Evolutionary conservation across 1,139 yeast species (phyloP), one percentile per base, ranked within the genome.

Genomic region (Eremothecium cymbalariae): DNA sequence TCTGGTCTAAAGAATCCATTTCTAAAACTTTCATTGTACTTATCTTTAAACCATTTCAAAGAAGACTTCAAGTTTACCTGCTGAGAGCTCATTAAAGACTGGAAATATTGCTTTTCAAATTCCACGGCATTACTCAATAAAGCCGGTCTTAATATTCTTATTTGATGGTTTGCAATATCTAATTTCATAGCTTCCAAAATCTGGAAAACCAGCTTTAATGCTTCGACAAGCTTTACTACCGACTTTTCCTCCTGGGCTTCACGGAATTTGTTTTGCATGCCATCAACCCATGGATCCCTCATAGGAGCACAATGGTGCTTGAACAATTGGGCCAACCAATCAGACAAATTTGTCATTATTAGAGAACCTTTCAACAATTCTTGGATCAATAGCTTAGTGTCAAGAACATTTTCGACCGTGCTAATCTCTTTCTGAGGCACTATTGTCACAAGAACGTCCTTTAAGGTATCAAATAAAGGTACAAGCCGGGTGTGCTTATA

Each of bases 171-270:
- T 13, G 96, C 95, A 37, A 86, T 94, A 53, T 88, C 96, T 46
- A 88, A 67, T 58, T 88, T 88, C 95, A 88, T 86, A n/a, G 94
- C 93, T 57, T 86, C 96, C 46, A 88, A 65, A 40, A 88, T 82
- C 44, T 83, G 82, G 57, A 88, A 85, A 13, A 84, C 71, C 63
- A 78, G 71, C 41, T 90, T 70, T 37, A 88, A 64, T 2, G 94
- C 95, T 34, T 77, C 84, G 28, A 84, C 83, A 33, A 86, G 63
- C 39, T 69, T 67, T 11, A 66, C 55, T 8, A 77, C 72, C 14
- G 77, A 69, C 43, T 65, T 63, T 20, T 66, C 64, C n/a, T 60
- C 55, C 42, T 72, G 72, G 15, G 94, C 85, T 38, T 68, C 68
- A 36, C 67, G 69, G 53, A 86, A 80, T 49, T 76, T 72, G n/a